phyloP scores from a whole-genome alignment of 2,329 filamentous ascomycete species.

The Dactylonectria estremocensis region DNA sequence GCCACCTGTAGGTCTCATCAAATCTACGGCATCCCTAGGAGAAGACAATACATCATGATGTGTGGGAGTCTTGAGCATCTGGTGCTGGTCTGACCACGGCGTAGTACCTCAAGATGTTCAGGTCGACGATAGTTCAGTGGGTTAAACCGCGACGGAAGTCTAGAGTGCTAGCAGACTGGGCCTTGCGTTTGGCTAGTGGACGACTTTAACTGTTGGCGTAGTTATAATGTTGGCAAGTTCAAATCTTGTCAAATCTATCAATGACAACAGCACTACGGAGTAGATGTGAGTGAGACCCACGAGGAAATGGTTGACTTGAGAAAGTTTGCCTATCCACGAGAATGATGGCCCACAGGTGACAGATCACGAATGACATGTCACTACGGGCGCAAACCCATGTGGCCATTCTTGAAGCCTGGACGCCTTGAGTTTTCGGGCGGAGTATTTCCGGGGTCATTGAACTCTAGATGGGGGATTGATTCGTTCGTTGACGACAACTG shows the following conservation, averaged over 20 bases:
- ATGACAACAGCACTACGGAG: too few relatives aligned
- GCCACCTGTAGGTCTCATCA: neutral
- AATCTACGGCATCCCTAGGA: too few relatives aligned
- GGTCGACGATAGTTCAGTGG: neutral
- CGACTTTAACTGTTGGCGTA: neutral
- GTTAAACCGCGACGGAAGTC: neutral
- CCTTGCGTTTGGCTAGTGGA: neutral
- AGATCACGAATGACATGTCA: neutral
- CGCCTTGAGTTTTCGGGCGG: neutral
- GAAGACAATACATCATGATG: too few relatives aligned
- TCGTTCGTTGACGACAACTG: constrained; percentile 11
- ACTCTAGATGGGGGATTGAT: neutral
- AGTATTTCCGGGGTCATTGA: constrained; percentile 8
- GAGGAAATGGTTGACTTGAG: too few relatives aligned
- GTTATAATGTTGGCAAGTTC: too few relatives aligned
- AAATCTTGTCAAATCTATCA: too few relatives aligned
- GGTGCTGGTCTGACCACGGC: neutral
- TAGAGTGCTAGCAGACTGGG: neutral
- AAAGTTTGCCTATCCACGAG: too few relatives aligned
- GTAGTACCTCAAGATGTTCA: neutral
- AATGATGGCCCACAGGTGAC: neutral
- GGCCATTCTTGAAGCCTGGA: constrained; percentile 20
- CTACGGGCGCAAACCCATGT: neutral
- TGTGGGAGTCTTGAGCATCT: constrained; percentile 1
- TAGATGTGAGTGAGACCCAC: too few relatives aligned